Percentiles rank a stretch among this genome's conserved stretches.
These are phyloP conservation scores for Coniferiporia weirii DNA, from an alignment of 1,284 basidiomycete genomes.

Conservation along the genomic window DNA sequence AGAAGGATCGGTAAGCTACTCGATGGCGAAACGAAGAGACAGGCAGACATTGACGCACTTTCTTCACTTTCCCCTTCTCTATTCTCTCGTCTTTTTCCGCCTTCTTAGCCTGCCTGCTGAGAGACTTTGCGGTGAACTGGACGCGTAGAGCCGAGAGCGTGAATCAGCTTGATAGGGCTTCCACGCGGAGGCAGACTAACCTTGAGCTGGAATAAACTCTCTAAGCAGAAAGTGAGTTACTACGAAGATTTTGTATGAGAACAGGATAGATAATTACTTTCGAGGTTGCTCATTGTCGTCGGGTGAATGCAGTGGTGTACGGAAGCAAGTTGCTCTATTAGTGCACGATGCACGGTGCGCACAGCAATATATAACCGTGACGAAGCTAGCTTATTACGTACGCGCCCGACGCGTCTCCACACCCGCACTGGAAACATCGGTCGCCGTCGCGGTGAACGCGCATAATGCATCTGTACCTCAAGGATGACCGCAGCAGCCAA, in stretches of 20 bases:
- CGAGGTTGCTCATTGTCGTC: slow-evolving; percentile 75
- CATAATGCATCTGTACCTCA: slow-evolving; percentile 65
- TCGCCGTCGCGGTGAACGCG: not conserved
- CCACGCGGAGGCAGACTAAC: slow-evolving; percentile 34
- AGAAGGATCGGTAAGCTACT: not conserved
- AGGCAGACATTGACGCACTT: slow-evolving; percentile 44
- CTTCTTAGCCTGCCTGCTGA: slow-evolving; percentile 91
- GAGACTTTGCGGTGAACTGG: slow-evolving; percentile 93
- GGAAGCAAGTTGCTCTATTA: not conserved
- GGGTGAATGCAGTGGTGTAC: not conserved
- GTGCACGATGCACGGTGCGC: too few species aligned
- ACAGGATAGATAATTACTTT: slow-evolving; percentile 57
- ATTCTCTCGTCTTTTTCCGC: slow-evolving; percentile 87
- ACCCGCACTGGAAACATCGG: not conserved
- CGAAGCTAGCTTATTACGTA: not conserved
- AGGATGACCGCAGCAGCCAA: slow-evolving; percentile 40
- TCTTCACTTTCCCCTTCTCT: slow-evolving; percentile 88
- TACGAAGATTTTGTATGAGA: not conserved
- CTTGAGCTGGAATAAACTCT: slow-evolving; percentile 95
- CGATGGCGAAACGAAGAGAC: not conserved
- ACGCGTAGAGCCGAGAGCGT: not conserved
- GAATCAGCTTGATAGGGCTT: slow-evolving; percentile 1
- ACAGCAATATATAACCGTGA: too few species aligned
- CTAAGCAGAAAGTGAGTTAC: slow-evolving; percentile 42
- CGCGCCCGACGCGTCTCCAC: not conserved